Conservation (phyloP, 345 rosid genomes). For the Camelina hispida region DNA sequence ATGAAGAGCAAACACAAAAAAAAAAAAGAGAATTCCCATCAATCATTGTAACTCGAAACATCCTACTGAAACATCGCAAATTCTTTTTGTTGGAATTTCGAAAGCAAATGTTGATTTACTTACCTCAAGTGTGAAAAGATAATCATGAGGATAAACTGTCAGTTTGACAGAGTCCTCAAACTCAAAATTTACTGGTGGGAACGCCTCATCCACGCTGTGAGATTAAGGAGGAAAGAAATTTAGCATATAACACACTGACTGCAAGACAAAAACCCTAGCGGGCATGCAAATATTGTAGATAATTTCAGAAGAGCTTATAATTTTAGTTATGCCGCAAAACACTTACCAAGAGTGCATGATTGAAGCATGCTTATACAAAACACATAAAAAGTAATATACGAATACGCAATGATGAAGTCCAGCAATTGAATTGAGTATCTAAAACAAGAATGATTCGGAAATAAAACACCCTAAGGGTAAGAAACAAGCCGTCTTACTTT, state of each 20-base stretch:
- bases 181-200: conserved; percentile 68
- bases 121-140: conserved; percentile 63
- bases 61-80: neutral
- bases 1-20: neutral
- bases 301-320: neutral
- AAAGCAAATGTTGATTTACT: neutral
- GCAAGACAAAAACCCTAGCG: neutral
- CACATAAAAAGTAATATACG: neutral
- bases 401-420: neutral
- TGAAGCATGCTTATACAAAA: neutral
- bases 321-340: neutral
- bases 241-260: neutral
- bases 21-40: neutral
- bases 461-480: conserved; percentile 2
- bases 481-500: conserved; percentile 57
- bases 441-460: neutral
- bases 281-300: neutral
- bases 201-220: conserved; percentile 69
- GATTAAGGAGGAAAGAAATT: conserved; percentile 24
- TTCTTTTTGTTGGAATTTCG: neutral
- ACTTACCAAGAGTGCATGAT: neutral
- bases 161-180: conserved; percentile 68
- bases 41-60: neutral
- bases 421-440: neutral
- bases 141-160: conserved; percentile 68